These are phyloP conservation scores for Daldinia eschscholtzii DNA, from an alignment of 2,329 filamentous ascomycete genomes.

Conservation along the genomic window DNA sequence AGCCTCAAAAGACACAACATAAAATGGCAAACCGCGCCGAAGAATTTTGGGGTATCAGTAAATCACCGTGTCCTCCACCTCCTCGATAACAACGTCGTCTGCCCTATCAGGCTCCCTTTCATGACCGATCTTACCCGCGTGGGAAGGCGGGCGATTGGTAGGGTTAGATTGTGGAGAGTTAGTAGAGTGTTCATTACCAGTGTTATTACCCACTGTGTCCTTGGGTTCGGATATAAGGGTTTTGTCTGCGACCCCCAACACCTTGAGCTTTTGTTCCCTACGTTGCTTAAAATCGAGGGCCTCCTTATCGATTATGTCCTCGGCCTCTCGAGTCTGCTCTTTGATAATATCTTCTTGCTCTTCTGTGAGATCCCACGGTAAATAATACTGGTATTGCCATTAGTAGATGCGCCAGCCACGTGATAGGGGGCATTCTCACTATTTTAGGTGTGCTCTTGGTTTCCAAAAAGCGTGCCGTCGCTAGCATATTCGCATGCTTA, in stretches of 20 bases:
- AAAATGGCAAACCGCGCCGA: slow-evolving; percentile 9
- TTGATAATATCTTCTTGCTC: slow-evolving; percentile 79
- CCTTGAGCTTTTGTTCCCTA: slow-evolving; percentile 59
- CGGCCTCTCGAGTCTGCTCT: slow-evolving; percentile 74
- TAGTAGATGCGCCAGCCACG: slow-evolving; percentile 1
- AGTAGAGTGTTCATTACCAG: slow-evolving; percentile 57
- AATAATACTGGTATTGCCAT: slow-evolving; percentile 75
- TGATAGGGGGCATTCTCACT: slow-evolving; percentile 65
- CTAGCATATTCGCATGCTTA: slow-evolving; percentile 78
- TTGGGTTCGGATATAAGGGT: slow-evolving; percentile 51
- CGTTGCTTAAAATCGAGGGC: slow-evolving; percentile 69
- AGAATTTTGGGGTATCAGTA: slow-evolving; percentile 66
- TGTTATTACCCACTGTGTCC: slow-evolving; percentile 59
- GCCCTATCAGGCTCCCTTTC: slow-evolving; percentile 71
- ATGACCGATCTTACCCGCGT: slow-evolving; percentile 49
- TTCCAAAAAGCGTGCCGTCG: slow-evolving; percentile 77
- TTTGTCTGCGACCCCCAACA: slow-evolving; percentile 52
- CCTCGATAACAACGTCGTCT: slow-evolving; percentile 83
- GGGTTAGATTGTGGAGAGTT: slow-evolving; percentile 52
- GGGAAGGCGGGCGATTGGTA: slow-evolving; percentile 54
- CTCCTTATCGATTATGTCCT: slow-evolving; percentile 75
- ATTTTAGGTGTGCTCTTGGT: slow-evolving; percentile 80
- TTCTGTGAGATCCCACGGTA: slow-evolving; percentile 80
- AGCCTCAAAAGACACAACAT: slow-evolving; percentile 22
- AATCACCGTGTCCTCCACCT: slow-evolving; percentile 90